Base-by-base conservation (phyloP, 768 basidiomycete genomes). In the Trametes coccinea region DNA sequence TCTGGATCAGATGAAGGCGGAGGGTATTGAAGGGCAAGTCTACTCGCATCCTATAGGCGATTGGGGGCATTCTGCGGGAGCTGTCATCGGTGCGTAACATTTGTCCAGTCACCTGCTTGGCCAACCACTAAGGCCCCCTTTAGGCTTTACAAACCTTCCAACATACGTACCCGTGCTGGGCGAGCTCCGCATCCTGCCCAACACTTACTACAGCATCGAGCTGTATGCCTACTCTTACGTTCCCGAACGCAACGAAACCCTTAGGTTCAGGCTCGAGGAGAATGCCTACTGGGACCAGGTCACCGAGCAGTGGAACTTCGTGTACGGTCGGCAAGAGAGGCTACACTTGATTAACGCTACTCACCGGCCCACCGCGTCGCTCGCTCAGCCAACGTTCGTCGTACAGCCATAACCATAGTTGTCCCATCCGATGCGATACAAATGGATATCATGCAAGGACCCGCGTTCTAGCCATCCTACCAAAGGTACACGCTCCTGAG, bases 1-100 rank as follows among this genome's bases (percentile, higher is more conserved):
- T 47, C 69, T 79, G 40, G 71, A 68, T n/a, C 75, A 78, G 61
- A 84, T 84, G 81, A 71, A 73, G 56, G 46, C 57, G 10, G 79
- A 81, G 65, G 77, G 73, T 3, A 77, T 84, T 49, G 66, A 78
- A 37, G 83, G 83, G 0, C 77, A 79, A 65, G 77, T 84, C 33
- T 84, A 79, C 63, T 80, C 72, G 34, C 82, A 84, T 71, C 81
- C 83, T 6, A 83, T 84, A 44, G 80, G 83, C 29, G 82, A 82
- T 64, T 84, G 79, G 76, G 83, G 82, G 14, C 82, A 84, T 68
- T 77, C 78, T 43, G 78, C 82, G 13, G 82, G 82, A 2, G 76
- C 79, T 48, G 76, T 82, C 13, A 79, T 83, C 27, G 81, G 81
- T 75, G 67, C 66, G 76, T 22, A 58, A 29, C 52, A 17, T 41